Percentiles rank a stretch among this genome's conserved stretches.
Evolutionary conservation across 306 rosid species (phyloP).

Genomic region (Cucurbita maxima): DNA sequence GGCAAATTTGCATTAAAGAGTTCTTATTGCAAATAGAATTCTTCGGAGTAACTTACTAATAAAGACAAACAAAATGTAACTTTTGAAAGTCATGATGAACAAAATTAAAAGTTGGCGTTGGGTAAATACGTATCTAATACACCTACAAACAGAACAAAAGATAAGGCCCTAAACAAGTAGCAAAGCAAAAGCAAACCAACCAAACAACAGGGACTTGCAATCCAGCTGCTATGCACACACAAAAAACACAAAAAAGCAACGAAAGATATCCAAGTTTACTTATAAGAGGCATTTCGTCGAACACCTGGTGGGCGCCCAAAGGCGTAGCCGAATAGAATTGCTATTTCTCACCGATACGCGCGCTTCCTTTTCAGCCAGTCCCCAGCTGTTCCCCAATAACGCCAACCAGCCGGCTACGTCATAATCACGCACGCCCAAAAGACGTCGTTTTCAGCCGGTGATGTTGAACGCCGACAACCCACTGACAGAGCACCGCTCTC

Average conservation of each 20-base stretch:
- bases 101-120: too few species aligned
- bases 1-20: too few species aligned
- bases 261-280: neutral
- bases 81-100: too few species aligned
- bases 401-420: neutral
- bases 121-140: too few species aligned
- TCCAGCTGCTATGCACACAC: constrained; percentile 1
- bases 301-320: neutral
- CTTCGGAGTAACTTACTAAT: too few species aligned
- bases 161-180: neutral
- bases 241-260: neutral
- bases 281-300: constrained; percentile 1
- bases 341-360: neutral
- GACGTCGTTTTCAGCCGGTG: neutral
- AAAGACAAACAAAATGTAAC: too few species aligned
- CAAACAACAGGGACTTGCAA: neutral
- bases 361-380: neutral
- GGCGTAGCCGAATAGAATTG: neutral
- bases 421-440: neutral
- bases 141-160: neutral
- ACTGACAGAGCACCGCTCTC: neutral
- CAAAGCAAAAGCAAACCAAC: neutral
- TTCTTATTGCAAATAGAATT: too few species aligned
- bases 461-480: constrained; percentile 2
- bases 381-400: neutral